Evolutionary conservation across 2,329 filamentous ascomycete species (phyloP).

Genomic region (Colletotrichum cereale): DNA sequence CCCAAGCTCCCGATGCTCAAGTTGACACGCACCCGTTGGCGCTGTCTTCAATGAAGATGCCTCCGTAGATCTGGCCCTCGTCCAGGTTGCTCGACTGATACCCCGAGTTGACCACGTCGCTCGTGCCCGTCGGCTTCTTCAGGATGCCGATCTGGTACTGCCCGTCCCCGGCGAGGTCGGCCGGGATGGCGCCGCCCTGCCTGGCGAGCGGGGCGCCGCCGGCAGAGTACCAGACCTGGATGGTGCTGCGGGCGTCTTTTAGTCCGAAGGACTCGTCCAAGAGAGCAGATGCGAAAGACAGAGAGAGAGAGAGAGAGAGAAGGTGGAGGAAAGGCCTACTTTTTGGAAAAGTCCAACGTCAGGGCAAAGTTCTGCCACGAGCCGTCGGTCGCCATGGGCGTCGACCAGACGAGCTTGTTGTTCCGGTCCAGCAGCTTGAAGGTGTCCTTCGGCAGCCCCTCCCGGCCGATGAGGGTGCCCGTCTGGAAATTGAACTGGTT

Average conservation of each 20-base stretch:
- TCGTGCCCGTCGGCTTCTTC: constrained; percentile 67
- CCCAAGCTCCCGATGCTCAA: constrained; percentile 37
- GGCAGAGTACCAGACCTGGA: constrained; percentile 41
- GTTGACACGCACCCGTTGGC: constrained; percentile 56
- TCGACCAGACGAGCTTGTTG: constrained; percentile 40
- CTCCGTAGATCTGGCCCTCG: constrained; percentile 64
- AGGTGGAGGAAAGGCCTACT: constrained; percentile 11
- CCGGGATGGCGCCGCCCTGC: constrained; percentile 9
- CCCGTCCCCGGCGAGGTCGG: constrained; percentile 24
- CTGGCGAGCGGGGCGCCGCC: constrained; percentile 27
- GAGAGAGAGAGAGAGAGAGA: not conserved
- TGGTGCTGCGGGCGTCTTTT: constrained; percentile 24
- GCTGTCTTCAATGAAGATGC: constrained; percentile 64
- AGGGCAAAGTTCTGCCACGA: constrained; percentile 43
- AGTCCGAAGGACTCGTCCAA: not conserved
- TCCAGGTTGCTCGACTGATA: constrained; percentile 61
- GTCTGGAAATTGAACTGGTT: constrained; percentile 56
- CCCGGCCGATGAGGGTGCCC: constrained; percentile 48
- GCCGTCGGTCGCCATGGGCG: constrained; percentile 29
- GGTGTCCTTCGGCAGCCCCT: constrained; percentile 19
- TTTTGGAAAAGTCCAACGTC: constrained; percentile 40
- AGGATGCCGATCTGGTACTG: constrained; percentile 67
- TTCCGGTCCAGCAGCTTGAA: constrained; percentile 40
- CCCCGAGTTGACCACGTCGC: constrained; percentile 62
- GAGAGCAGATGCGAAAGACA: not conserved